phyloP scores from a whole-genome alignment of 352 stramenopile genomes.

The Pythium sp. region DNA sequence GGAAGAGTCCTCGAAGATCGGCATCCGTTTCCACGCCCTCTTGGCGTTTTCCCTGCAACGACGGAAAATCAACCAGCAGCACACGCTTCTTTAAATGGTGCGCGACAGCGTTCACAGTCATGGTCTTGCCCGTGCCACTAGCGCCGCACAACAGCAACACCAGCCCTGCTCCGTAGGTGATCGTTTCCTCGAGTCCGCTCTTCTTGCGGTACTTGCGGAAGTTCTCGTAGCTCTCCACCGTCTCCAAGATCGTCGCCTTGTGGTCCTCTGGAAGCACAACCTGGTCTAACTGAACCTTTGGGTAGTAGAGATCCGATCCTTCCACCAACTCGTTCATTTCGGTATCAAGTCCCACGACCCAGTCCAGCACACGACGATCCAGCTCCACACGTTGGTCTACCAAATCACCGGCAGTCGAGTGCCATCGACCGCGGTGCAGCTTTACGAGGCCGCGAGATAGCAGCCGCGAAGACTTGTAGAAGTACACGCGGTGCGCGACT shows the following conservation, averaged over 20 bases:
- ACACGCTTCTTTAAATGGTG: slow-evolving; percentile 86
- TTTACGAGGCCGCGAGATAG: slow-evolving; percentile 77
- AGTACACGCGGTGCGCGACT: slow-evolving; percentile 82
- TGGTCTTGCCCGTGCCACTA: slow-evolving; percentile 89
- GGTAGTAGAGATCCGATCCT: slow-evolving; percentile 83
- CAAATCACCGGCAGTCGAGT: slow-evolving; percentile 78
- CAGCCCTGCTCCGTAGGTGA: slow-evolving; percentile 75
- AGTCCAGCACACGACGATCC: slow-evolving; percentile 83
- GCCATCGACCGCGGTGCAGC: slow-evolving; percentile 78
- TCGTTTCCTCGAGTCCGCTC: slow-evolving; percentile 65
- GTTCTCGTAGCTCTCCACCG: slow-evolving; percentile 79
- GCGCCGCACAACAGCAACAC: slow-evolving; percentile 81
- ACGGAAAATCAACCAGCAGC: slow-evolving; percentile 86
- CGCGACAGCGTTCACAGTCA: slow-evolving; percentile 88
- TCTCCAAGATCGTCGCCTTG: slow-evolving; percentile 77
- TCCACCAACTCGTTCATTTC: slow-evolving; percentile 90
- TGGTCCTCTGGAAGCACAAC: slow-evolving; percentile 85
- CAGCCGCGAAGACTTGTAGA: slow-evolving; percentile 87
- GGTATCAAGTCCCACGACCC: slow-evolving; percentile 83
- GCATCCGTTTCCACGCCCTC: slow-evolving; percentile 76
- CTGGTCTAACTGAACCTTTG: slow-evolving; percentile 79
- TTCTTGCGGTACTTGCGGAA: slow-evolving; percentile 83
- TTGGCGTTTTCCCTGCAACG: slow-evolving; percentile 74
- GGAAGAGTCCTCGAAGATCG: slow-evolving; percentile 81
- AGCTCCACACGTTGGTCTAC: slow-evolving; percentile 85